phyloP scores from a whole-genome alignment of 495 filamentous ascomycete genomes.

The Glarea lozoyensis region DNA sequence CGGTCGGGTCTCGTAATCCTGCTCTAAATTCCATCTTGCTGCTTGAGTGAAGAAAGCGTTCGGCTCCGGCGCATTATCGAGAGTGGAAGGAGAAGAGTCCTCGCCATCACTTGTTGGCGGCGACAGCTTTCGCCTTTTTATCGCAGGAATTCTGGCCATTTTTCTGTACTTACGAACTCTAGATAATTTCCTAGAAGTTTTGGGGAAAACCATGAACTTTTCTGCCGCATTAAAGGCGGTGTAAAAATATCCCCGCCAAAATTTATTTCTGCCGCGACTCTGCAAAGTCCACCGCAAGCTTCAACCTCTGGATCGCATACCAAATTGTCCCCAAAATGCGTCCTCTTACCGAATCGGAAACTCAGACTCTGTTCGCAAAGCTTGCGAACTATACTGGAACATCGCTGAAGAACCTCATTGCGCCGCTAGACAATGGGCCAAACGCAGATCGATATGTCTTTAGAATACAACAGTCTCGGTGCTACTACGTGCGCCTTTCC shows the following conservation, averaged over 20 bases:
- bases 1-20: conserved; percentile 76
- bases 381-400: conserved; percentile 75
- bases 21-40: conserved; percentile 76
- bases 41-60: conserved; percentile 23
- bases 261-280: too few relatives aligned
- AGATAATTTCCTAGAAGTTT: too few relatives aligned
- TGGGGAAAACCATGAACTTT: too few relatives aligned
- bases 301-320: too few relatives aligned
- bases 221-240: too few relatives aligned
- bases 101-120: conserved; percentile 36
- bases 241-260: too few relatives aligned
- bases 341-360: conserved; percentile 65
- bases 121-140: conserved; percentile 47
- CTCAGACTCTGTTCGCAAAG: conserved; percentile 68
- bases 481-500: conserved; percentile 81
- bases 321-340: conserved; percentile 54
- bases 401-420: conserved; percentile 72
- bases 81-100: conserved; percentile 25
- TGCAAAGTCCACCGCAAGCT: too few relatives aligned
- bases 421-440: conserved; percentile 52
- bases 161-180: conserved; percentile 36
- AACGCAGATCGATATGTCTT: conserved; percentile 73
- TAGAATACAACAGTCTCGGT: conserved; percentile 65
- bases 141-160: conserved; percentile 40
- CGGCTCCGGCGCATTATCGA: conserved; percentile 21